A percentile compares a stretch with the other conserved stretches of the same genome.
phyloP scores from a whole-genome alignment of 2,329 filamentous ascomycete species.

The Dothidotthia symphoricarpi region DNA sequence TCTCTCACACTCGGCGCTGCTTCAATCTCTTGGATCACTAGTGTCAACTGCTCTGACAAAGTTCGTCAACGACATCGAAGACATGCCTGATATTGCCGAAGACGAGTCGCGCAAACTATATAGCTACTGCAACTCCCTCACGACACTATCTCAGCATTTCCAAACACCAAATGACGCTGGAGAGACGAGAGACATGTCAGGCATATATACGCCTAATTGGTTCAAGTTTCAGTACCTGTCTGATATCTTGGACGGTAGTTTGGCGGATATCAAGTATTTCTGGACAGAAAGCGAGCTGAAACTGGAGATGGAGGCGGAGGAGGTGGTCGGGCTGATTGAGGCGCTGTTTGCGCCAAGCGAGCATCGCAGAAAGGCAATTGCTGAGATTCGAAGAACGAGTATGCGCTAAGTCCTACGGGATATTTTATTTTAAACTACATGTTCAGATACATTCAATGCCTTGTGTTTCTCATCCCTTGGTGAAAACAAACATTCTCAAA shows the following conservation, averaged over 20 bases:
- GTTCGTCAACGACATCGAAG: conserved; percentile 61
- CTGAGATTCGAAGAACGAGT: conserved; percentile 50
- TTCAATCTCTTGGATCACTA: conserved; percentile 62
- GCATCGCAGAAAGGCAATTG: conserved; percentile 57
- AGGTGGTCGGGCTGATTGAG: conserved; percentile 62
- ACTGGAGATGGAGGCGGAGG: conserved; percentile 60
- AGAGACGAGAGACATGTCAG: conserved; percentile 54
- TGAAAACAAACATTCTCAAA: too few species aligned
- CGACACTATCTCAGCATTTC: conserved; percentile 58
- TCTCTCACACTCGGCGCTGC: conserved; percentile 58
- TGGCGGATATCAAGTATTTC: conserved; percentile 65
- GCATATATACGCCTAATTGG: conserved; percentile 63
- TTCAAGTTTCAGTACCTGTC: conserved; percentile 64
- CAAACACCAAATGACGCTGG: conserved; percentile 45
- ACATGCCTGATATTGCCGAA: conserved; percentile 63
- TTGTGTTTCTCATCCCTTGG: too few species aligned
- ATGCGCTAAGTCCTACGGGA: conserved; percentile 19
- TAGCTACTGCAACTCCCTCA: conserved; percentile 56
- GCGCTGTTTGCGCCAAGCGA: conserved; percentile 64
- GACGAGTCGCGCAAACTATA: conserved; percentile 61
- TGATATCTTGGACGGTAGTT: conserved; percentile 61
- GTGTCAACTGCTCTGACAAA: conserved; percentile 58
- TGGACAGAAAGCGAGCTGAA: conserved; percentile 65
- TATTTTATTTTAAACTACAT: neutral
- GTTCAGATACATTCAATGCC: too few species aligned